Evolutionary conservation across 23 red algal genomes (phyloP).

Genomic region (Gracilaria caudata): DNA sequence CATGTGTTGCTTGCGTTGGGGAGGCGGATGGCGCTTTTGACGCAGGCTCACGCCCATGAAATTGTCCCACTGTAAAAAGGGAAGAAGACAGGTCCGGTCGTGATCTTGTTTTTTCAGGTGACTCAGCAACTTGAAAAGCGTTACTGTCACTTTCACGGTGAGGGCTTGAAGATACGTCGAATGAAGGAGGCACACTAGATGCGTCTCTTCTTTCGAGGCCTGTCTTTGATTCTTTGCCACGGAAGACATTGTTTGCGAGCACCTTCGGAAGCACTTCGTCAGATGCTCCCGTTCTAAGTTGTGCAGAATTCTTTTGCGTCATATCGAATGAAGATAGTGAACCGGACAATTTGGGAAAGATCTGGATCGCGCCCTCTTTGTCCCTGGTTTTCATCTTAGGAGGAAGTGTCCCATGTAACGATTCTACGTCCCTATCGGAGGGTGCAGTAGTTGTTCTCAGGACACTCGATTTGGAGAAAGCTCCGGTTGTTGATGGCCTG

Average conservation of each 20-base stretch:
- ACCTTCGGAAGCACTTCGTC: not conserved
- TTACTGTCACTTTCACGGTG: not conserved
- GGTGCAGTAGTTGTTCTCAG: not conserved
- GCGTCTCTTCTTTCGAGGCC: not conserved
- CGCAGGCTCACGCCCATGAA: not conserved
- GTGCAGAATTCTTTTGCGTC: not conserved
- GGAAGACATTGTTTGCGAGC: not conserved
- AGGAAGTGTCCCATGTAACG: not conserved
- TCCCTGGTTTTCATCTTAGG: not conserved
- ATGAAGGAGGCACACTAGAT: not conserved
- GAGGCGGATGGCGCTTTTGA: not conserved
- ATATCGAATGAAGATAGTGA: not conserved
- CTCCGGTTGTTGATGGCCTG: not conserved
- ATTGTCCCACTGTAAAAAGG: not conserved
- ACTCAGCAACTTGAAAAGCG: not conserved
- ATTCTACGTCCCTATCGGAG: not conserved
- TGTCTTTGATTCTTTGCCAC: not conserved
- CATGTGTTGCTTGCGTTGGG: not conserved
- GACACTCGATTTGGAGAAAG: not conserved
- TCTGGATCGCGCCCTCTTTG: not conserved
- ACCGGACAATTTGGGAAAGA: not conserved
- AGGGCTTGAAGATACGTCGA: not conserved
- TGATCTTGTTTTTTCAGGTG: not conserved
- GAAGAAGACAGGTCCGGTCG: not conserved
- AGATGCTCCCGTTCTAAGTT: not conserved